phyloP scores from a whole-genome alignment of 805 yeast species.

The Pichia thaimueangensis region DNA sequence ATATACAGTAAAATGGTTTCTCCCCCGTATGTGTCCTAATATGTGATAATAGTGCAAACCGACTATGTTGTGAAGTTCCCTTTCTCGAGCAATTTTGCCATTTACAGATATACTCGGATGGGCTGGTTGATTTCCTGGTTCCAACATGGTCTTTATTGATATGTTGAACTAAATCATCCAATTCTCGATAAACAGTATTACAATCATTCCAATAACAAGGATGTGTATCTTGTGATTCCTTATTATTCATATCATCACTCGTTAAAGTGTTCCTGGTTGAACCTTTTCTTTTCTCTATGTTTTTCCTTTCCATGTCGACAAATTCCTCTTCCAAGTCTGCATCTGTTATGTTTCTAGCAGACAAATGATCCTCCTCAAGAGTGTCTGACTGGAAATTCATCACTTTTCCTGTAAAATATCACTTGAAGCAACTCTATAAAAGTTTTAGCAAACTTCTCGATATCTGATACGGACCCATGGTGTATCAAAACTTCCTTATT shows the following conservation, averaged over 20 bases:
- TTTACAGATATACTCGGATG: constrained; percentile 42
- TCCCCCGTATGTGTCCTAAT: constrained; percentile 62
- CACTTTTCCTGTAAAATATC: no score
- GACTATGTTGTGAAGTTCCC: constrained; percentile 46
- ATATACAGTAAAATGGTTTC: constrained; percentile 55
- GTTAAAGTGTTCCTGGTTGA: background rate
- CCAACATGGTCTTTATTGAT: constrained; percentile 34
- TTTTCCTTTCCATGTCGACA: constrained; percentile 17
- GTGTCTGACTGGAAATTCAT: constrained; percentile 10
- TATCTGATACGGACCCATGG: no score
- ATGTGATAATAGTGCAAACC: constrained; percentile 57
- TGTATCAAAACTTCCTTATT: no score
- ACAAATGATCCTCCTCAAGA: constrained; percentile 2
- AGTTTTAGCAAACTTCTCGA: no score
- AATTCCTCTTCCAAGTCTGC: constrained; percentile 21
- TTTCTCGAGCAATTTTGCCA: constrained; percentile 55
- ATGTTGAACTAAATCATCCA: constrained; percentile 37
- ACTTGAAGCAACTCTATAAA: no score
- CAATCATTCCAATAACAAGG: constrained; percentile 37
- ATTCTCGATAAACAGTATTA: constrained; percentile 22
- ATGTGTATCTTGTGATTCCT: constrained; percentile 8
- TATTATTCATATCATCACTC: constrained; percentile 1
- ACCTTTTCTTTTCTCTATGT: constrained; percentile 2
- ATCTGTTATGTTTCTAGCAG: constrained; percentile 12
- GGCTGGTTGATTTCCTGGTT: constrained; percentile 15